Conservation (phyloP, 108 stramenopile species). For the Mediolabrus comicus region DNA sequence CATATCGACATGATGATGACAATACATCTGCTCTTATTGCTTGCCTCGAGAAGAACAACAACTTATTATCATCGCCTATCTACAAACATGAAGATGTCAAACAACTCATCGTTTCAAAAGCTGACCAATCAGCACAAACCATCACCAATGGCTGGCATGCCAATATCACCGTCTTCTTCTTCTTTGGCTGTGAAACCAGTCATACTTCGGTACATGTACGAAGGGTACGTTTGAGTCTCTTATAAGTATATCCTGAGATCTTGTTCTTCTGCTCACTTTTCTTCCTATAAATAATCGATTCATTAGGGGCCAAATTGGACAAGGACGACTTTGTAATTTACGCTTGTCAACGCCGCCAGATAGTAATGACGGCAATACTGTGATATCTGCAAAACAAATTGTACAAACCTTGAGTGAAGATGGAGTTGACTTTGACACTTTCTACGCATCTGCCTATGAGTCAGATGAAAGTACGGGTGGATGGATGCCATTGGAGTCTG, state of each 20-base stretch:
- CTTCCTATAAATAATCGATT: too few relatives aligned
- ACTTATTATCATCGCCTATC: neutral
- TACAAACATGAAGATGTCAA: neutral
- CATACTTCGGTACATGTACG: conserved; percentile 39
- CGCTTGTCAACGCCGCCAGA: neutral
- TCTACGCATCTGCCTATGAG: conserved; percentile 43
- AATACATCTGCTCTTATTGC: neutral
- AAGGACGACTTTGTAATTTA: conserved; percentile 24
- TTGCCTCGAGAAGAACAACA: neutral
- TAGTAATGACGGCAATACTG: neutral
- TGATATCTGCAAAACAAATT: conserved; percentile 17
- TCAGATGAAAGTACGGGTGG: conserved; percentile 18
- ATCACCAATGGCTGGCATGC: conserved; percentile 17
- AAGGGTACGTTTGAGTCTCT: too few relatives aligned
- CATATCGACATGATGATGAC: neutral
- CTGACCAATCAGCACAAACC: neutral
- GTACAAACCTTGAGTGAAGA: conserved; percentile 18
- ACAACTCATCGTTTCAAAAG: neutral
- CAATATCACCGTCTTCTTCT: conserved; percentile 3
- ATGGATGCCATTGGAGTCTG: conserved; percentile 38
- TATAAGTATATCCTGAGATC: too few relatives aligned
- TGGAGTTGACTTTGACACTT: conserved; percentile 34
- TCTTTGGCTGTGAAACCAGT: neutral
- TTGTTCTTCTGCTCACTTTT: too few relatives aligned
- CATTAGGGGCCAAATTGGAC: conserved; percentile 16